A percentile compares a stretch with the other conserved stretches of the same genome.
phyloP scores from a whole-genome alignment of 2,329 filamentous ascomycete genomes.

The Myriosclerotinia curreyana region DNA sequence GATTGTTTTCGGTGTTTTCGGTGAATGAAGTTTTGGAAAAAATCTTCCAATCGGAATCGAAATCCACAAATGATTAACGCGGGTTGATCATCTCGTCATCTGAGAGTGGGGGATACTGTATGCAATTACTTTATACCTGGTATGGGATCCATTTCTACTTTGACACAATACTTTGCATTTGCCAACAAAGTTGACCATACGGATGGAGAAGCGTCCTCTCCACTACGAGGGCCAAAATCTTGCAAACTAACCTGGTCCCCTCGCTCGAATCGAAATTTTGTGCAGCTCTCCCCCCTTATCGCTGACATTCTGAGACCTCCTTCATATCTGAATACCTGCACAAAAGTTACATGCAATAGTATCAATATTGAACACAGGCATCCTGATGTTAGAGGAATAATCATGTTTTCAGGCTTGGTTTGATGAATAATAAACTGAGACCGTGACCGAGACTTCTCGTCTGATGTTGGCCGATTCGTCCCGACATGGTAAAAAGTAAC shows the following conservation, averaged over 20 bases:
- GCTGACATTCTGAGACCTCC: neutral
- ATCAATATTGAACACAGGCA: slow-evolving; percentile 8
- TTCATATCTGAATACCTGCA: slow-evolving; percentile 9
- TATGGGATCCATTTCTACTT: slow-evolving; percentile 11
- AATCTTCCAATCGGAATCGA: neutral
- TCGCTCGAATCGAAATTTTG: slow-evolving; percentile 2
- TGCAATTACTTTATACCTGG: slow-evolving; percentile 5
- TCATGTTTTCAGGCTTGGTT: neutral
- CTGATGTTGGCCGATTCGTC: neutral
- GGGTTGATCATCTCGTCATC: slow-evolving; percentile 16
- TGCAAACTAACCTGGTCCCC: neutral
- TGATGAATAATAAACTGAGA: slow-evolving; percentile 18
- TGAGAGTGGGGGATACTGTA: slow-evolving; percentile 5
- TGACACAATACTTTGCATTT: slow-evolving; percentile 2
- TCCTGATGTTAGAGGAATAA: slow-evolving; percentile 9
- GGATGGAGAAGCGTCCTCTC: slow-evolving; percentile 7
- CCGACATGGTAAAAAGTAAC: neutral
- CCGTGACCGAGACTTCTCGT: slow-evolving; percentile 17
- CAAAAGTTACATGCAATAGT: neutral
- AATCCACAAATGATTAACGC: slow-evolving; percentile 3
- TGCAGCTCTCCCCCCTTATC: neutral
- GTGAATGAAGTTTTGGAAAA: neutral
- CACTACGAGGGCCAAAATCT: neutral
- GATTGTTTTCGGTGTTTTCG: neutral
- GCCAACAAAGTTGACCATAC: slow-evolving; percentile 6